Base-by-base conservation (phyloP, 2,329 filamentous ascomycete species). In the Atkinsonella hypoxylon region DNA sequence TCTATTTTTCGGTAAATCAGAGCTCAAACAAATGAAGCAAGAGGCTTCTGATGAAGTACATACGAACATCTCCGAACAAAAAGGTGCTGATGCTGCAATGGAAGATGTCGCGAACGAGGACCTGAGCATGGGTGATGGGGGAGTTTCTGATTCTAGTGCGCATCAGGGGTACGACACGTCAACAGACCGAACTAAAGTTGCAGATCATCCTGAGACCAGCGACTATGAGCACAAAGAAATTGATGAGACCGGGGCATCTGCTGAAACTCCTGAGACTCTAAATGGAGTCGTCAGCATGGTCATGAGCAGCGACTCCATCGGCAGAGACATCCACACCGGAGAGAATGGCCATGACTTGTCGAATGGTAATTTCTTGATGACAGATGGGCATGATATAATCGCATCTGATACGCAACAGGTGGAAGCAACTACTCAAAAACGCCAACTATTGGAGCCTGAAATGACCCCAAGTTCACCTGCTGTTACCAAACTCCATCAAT, bases 1-100 rank as follows among this genome's bases (percentile, higher is more conserved):
- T 0, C 65, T 82, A 31, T 70, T 83, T 20, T 83, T 82, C 55
- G 76, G 72, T 40, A 80, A 79, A 58, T 74, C 75, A 0, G 79
- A 82, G 53, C 57, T 82, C 40, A 71, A 76, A 54, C 68, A 74
- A 53, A 67, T 82, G 45, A 70, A 76, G 48, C 62, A 69, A 4
- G 67, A 75, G 39, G 64, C 65, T 1, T 59, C 48, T 15, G 54
- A 52, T 12, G 49, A 59, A 30, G 3, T 9, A 8, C 38, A 49
- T 12, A 26, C 34, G 38, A 15, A 7, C 11, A 15, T 31, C 17
- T 17, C 42, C 26, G 39, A 61, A 65, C 17, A 58, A 53, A 4
- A 48, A 59, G 18, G 59, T 57, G 54, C 48, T 12, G 60, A 61
- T n/a, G 51, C 53, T 1, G 56, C 51, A 7, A 51, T 58, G 22